phyloP scores from a whole-genome alignment of 78 protist species.

The Polysphondylium violaceum region DNA sequence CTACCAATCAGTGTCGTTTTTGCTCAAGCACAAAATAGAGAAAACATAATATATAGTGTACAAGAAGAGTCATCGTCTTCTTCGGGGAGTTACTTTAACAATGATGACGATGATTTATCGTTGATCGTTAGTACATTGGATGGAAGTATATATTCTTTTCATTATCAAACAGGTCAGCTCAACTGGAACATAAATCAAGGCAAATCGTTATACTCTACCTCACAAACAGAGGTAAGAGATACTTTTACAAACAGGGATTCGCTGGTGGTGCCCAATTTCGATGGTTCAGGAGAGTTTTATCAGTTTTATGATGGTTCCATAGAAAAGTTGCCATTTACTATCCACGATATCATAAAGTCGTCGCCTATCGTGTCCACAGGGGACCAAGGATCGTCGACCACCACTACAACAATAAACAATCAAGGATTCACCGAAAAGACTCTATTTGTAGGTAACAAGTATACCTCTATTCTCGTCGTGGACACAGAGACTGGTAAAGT shows the following conservation, averaged over 20 bases:
- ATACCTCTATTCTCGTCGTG: constrained; percentile 20
- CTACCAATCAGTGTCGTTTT: too few relatives aligned
- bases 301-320: constrained; percentile 1
- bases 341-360: constrained; percentile 35
- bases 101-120: too few relatives aligned
- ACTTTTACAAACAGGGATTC: background rate
- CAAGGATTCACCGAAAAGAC: background rate
- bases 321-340: constrained; percentile 49
- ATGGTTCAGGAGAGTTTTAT: constrained; percentile 61
- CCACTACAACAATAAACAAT: background rate
- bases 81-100: too few relatives aligned
- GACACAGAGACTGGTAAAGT: constrained; percentile 33
- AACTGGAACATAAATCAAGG: constrained; percentile 35
- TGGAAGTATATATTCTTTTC: constrained; percentile 57
- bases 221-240: background rate
- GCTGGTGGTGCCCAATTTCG: constrained; percentile 28
- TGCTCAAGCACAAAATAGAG: too few relatives aligned
- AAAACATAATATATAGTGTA: too few relatives aligned
- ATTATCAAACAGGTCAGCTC: constrained; percentile 18
- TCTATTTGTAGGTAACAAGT: constrained; percentile 32
- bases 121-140: constrained; percentile 48
- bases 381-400: background rate
- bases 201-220: constrained; percentile 23
- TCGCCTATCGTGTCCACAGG: constrained; percentile 26
- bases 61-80: too few relatives aligned